Base-by-base conservation (phyloP, 2,329 filamentous ascomycete genomes). In the Aureobasidium sp. region DNA sequence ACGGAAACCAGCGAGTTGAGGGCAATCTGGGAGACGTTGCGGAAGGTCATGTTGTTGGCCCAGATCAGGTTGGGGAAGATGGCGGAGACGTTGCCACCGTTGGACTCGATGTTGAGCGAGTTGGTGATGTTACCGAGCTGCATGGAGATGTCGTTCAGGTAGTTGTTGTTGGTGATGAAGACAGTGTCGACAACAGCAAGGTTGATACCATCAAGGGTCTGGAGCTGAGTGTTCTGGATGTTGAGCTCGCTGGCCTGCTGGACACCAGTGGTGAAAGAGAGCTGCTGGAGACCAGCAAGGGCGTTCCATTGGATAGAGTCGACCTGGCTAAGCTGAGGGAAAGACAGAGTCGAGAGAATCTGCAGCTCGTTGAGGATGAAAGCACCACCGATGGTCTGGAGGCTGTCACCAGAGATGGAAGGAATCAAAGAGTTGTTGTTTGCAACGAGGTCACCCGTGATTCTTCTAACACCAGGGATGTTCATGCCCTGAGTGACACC, bases 91-190 rank as follows among this genome's bases (percentile, higher is more conserved):
- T 85, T 80, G 67, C 83, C 78, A 72, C 88, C 87, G 81, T 99
- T 99, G 80, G 87, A 86, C 69, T 86, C 84, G 73, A 99, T 86
- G 70, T 83, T 86, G 59, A 97, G 79, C 51, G 81, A 75, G 62
- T 83, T 80, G 67, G 83, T 88, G 70, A 96, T 84, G 78, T 89
- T 93, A 74, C 82, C 82, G 63, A 97, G 82, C 73, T 88, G 84
- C 76, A 91, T 89, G 72, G 84, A 84, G 79, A 95, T 89, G 65
- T 80, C 81, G 72, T 83, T 84, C 69, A 99, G 82, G 73, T 88
- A 87, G 65, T 79, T 79, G 85, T 97, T 97, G 87, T 96, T 96
- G 83, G 90, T 88, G 77, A 99, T 88, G 75, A 89, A 81, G 74
- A 99, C 84, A 67, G 79, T 81, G 62, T 84, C 82, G 61, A 91